phyloP scores from a whole-genome alignment of 176 grass and related monocot species.

The Thalia dealbata region DNA sequence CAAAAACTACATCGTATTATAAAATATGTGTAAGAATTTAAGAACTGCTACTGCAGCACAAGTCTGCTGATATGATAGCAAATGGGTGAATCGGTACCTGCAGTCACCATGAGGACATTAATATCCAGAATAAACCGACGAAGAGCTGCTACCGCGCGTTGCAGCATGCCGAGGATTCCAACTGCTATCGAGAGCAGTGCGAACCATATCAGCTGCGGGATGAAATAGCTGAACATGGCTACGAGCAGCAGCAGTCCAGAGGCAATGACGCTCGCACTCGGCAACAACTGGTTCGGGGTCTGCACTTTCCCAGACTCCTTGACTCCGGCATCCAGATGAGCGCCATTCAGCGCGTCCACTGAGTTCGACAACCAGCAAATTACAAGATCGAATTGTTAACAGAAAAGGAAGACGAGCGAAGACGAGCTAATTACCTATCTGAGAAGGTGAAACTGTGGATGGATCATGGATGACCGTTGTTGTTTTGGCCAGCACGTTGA shows the following conservation, averaged over 20 bases:
- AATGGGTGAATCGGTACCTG: neutral
- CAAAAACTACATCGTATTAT: constrained; percentile 3
- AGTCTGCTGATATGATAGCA: neutral
- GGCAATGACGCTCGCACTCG: neutral
- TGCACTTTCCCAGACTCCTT: neutral
- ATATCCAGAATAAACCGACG: neutral
- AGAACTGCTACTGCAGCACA: no score
- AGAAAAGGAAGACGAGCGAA: neutral
- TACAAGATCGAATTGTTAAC: no score
- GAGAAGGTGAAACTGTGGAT: constrained; percentile 3
- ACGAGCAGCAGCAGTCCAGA: constrained; percentile 6
- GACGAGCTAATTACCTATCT: neutral
- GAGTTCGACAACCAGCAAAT: neutral
- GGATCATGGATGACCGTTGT: constrained; percentile 4
- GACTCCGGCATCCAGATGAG: constrained; percentile 13
- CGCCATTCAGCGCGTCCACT: constrained; percentile 3
- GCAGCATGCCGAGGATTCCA: neutral
- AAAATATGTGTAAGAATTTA: no score
- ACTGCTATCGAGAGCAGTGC: neutral
- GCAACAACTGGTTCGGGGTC: neutral
- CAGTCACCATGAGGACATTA: constrained; percentile 12
- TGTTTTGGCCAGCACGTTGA: constrained; percentile 9
- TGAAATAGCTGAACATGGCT: constrained; percentile 1
- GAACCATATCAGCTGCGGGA: constrained; percentile 1
- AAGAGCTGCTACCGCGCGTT: neutral